Percentiles rank a stretch among this genome's conserved stretches.
Conservation (phyloP, 1,284 basidiomycete species). For the Ceratobasidium sp. region DNA sequence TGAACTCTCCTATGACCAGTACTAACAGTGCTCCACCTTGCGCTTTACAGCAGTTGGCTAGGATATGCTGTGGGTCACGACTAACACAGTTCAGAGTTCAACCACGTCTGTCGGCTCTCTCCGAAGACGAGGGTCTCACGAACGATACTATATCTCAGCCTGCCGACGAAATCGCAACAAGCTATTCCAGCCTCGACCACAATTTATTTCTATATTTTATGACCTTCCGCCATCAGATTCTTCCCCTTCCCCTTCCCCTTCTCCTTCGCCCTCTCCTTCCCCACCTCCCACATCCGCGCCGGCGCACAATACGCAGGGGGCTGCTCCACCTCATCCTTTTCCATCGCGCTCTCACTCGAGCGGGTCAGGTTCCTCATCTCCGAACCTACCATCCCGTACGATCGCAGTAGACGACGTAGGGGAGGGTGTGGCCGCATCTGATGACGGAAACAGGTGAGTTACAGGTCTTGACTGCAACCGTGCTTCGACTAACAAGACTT, state of each 20-base stretch:
- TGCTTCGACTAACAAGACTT: neutral
- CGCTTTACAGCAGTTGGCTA: slow-evolving; percentile 6
- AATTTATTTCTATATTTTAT: slow-evolving; percentile 8
- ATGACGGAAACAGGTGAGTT: slow-evolving; percentile 35
- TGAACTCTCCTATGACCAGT: slow-evolving; percentile 6
- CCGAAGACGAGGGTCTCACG: slow-evolving; percentile 31
- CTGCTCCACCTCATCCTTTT: slow-evolving; percentile 22
- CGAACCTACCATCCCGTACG: slow-evolving; percentile 17
- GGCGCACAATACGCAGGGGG: neutral
- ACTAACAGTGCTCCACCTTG: slow-evolving; percentile 13
- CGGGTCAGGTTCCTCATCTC: slow-evolving; percentile 28
- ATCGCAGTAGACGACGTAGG: slow-evolving; percentile 33
- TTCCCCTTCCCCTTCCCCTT: slow-evolving; percentile 36
- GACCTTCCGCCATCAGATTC: slow-evolving; percentile 20
- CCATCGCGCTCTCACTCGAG: slow-evolving; percentile 26
- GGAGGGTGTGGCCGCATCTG: slow-evolving; percentile 34
- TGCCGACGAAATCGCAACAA: slow-evolving; percentile 17
- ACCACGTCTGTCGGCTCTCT: slow-evolving; percentile 13
- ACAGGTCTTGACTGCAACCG: neutral
- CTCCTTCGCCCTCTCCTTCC: slow-evolving; percentile 8
- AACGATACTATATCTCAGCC: slow-evolving; percentile 20
- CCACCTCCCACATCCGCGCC: slow-evolving; percentile 11
- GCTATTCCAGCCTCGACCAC: neutral
- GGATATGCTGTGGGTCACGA: slow-evolving; percentile 12
- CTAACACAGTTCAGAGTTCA: slow-evolving; percentile 2